Conservation (phyloP, 2,329 filamentous ascomycete species). For the Chaetomiaceae sp. region DNA sequence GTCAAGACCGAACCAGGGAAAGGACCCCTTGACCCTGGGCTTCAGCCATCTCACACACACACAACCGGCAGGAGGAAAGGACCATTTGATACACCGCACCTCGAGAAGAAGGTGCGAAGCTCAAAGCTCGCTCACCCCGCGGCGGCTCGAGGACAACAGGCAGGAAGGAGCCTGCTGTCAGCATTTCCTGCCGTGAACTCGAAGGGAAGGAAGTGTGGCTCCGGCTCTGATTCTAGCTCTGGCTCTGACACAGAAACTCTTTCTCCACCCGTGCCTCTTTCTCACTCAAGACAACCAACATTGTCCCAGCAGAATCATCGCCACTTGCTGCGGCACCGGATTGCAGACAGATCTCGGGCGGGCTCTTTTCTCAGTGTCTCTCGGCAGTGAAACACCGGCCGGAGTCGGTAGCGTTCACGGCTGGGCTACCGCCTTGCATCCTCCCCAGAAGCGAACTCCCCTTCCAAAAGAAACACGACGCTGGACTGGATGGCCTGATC, state of each 20-base stretch:
- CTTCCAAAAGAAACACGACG: background rate
- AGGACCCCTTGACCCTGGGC: conserved; percentile 4
- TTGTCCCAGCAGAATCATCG: background rate
- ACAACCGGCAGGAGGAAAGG: background rate
- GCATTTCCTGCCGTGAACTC: too few species aligned
- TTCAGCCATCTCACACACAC: conserved; percentile 2
- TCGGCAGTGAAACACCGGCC: conserved; percentile 5
- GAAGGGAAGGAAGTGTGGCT: too few species aligned
- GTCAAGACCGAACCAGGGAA: conserved; percentile 12
- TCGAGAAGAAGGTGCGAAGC: background rate
- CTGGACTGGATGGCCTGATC: conserved; percentile 7
- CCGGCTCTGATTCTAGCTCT: background rate
- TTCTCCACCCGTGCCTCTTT: conserved; percentile 7
- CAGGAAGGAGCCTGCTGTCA: too few species aligned
- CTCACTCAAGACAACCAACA: conserved; percentile 6
- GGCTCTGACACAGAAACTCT: background rate
- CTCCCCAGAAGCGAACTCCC: background rate
- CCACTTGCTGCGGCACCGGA: background rate
- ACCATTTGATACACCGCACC: background rate
- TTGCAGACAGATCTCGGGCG: background rate
- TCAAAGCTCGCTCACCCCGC: conserved; percentile 1
- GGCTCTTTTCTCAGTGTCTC: background rate
- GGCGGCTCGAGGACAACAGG: background rate
- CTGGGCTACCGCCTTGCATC: background rate
- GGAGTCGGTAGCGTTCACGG: background rate